Base-by-base conservation (phyloP, 169 alveolate genomes). In the Ichthyophthirius multifiliis region DNA sequence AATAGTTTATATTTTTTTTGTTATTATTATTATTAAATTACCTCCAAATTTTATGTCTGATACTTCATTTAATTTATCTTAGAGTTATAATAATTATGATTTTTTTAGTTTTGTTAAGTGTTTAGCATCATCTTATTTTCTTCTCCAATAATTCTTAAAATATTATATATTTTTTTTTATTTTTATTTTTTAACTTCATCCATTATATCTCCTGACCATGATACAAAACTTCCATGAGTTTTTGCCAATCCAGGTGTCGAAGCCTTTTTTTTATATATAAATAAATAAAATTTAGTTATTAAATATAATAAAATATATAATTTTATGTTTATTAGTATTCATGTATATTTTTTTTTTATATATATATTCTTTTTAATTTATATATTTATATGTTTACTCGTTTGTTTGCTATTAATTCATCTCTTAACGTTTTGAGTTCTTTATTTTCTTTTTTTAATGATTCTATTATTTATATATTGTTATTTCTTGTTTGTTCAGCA, bases 391-490 rank as follows among this genome's bases (percentile, higher is more conserved):
- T n/a, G n/a, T 48, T 55, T 64, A 89, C 76, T 74, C 93, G 65
- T 39, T 81, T 81, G 41, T 81, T 75, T 13, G 86, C 81, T 32
- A 76, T 48, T 30, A 86, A 73, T 48, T 82, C 84, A 83, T 89
- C 79, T 82, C 84, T 23, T 79, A 65, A 78, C 12, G 87, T 92
- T 84, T 89, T 81, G 23, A 93, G 71, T 62, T 94, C 90, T 84
- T 89, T 88, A 46, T 93, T 87, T 76, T 90, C 96, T 67, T 84
- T 94, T 83, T 94, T 85, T 73, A 94, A 86, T 75, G 90, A 89
- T 47, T 88, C 89, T 18, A 96, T 93, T 75, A 83, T 87, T 76
- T 94, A 95, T 87, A 89, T 89, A 80, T 96, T 96, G 62, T 92
- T 92, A 65, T 85, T 75, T 77, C 86, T 90, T n/a, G 95, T 94